Conservation (phyloP, 2,329 filamentous ascomycete genomes). For the Lachnellula arida region DNA sequence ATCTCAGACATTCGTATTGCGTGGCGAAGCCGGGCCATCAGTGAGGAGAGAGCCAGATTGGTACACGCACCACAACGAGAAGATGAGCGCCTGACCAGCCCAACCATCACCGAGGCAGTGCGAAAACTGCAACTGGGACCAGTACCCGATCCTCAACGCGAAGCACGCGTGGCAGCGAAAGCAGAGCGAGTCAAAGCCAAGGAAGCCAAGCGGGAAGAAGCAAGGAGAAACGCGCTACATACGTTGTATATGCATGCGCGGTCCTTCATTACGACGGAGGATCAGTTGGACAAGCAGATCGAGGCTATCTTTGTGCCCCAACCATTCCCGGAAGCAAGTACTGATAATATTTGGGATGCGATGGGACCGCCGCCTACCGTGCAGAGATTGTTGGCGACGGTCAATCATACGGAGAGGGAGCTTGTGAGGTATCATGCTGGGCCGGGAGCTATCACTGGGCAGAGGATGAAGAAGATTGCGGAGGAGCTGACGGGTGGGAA, state of each 20-base stretch:
- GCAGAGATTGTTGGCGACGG: constrained; percentile 40
- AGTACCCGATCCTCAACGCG: constrained; percentile 58
- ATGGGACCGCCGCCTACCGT: constrained; percentile 39
- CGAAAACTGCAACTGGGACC: constrained; percentile 44
- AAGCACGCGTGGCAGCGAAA: constrained; percentile 45
- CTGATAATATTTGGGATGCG: constrained; percentile 30
- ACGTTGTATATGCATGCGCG: constrained; percentile 86
- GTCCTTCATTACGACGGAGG: constrained; percentile 78
- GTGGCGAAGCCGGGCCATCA: constrained; percentile 42
- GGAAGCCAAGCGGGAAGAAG: constrained; percentile 48
- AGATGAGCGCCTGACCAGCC: constrained; percentile 72
- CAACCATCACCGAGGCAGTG: constrained; percentile 55
- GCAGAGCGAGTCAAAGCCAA: constrained; percentile 40
- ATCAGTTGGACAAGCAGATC: constrained; percentile 68
- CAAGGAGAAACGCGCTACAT: constrained; percentile 68
- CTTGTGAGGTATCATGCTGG: constrained; percentile 30
- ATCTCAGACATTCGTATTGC: constrained; percentile 34
- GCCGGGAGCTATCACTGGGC: constrained; percentile 40
- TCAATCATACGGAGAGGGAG: constrained; percentile 30
- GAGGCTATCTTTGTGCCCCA: constrained; percentile 67
- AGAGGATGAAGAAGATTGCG: constrained; percentile 58
- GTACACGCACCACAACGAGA: constrained; percentile 63
- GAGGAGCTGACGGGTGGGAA: constrained; percentile 66
- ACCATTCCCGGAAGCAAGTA: constrained; percentile 9
- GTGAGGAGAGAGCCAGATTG: constrained; percentile 42